Evolutionary conservation across 768 basidiomycete species (phyloP), one percentile per base, ranked within the genome.

Genomic region (Mycena belliarum): DNA sequence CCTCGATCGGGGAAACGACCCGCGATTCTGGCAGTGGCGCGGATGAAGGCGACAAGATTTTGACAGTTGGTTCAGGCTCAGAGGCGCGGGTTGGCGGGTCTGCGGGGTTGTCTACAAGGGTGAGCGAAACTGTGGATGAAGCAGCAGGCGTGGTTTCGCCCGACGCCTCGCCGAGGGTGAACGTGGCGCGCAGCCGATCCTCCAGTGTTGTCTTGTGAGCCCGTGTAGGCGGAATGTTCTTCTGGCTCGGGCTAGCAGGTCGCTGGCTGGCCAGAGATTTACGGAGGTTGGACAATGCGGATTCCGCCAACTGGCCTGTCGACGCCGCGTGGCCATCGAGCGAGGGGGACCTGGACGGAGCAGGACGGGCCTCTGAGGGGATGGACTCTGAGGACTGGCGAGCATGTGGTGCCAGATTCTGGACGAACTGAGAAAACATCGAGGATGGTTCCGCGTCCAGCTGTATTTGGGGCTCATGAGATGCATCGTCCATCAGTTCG

Each of bases 341-440:
- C 23, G 59, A 56, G 25, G 49, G 49, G 41, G 54, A n/a, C 32
- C 50, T 41, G 7, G 54, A 42, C 4, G 54, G 54, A n/a, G 49
- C 54, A n/a, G 59, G 59, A 25, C 59, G 61, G 21, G 49, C 35
- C 32, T 53, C 57, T 38, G 57, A 23, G 2, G 51, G 37, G 4
- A 32, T 15, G 23, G 52, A 49, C 16, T 59, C 58, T 24, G 48
- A 60, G 41, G 48, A 63, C 65, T 49, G 59, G 60, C 56, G 52
- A 6, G 57, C 6, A 24, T 47, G 75, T 48, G 75, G 77, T 45
- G 83, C 84, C 33, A 91, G 72, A 49, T 75, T 83, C 69, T 92
- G 91, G 18, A 93, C 86, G 68, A 89, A 83, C 66, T 87, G 85
- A 45, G 82, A 86, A 70, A 92, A 91, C 91, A 93, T 92, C 11